A percentile compares a stretch with the other conserved stretches of the same genome.
phyloP scores from a whole-genome alignment of 331 rosid species.

The Dryas integrifolia region DNA sequence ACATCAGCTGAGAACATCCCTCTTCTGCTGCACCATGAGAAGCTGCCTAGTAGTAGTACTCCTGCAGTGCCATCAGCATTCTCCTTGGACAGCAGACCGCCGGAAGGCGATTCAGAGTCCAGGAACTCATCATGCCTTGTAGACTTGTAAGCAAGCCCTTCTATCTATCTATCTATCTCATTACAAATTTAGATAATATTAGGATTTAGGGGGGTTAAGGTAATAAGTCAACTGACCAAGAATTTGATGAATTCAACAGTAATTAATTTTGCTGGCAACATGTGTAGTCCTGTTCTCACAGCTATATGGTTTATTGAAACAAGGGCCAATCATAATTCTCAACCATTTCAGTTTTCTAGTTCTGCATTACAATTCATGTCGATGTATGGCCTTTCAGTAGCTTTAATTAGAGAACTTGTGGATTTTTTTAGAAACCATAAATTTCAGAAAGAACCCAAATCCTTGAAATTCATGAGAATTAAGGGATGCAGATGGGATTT shows the following conservation, averaged over 20 bases:
- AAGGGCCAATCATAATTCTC: neutral
- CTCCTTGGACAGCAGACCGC: conserved; percentile 46
- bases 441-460: conserved; percentile 7
- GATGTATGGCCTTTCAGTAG: neutral
- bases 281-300: no score
- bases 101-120: conserved; percentile 32
- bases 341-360: neutral
- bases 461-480: neutral
- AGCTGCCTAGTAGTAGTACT: neutral
- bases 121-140: conserved; percentile 50
- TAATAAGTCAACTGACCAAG: neutral
- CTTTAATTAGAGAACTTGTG: neutral
- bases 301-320: neutral
- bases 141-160: conserved; percentile 52
- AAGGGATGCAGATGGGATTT: no score
- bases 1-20: conserved; percentile 51
- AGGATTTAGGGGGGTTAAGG: neutral
- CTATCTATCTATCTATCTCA: conserved; percentile 12
- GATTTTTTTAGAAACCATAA: neutral
- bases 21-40: conserved; percentile 32
- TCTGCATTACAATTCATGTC: neutral
- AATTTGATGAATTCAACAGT: neutral
- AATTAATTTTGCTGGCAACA: neutral
- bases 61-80: conserved; percentile 35
- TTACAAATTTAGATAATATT: neutral